A percentile compares a stretch with the other conserved stretches of the same genome.
These are phyloP conservation scores for Nakaseomyces sp. DNA, from an alignment of 1,139 yeast genomes.

Conservation along the genomic window DNA sequence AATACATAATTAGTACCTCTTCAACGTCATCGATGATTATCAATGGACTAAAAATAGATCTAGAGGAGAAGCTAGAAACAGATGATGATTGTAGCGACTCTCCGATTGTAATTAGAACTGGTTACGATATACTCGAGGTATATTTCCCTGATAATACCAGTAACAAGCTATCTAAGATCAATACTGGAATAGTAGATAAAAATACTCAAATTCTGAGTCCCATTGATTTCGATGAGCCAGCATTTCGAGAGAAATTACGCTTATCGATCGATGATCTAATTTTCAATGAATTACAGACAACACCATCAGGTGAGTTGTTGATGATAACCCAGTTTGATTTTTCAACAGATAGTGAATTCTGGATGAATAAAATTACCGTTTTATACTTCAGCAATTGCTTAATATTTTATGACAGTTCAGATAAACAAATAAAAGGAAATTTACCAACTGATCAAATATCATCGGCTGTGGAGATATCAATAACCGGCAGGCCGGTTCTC, in stretches of 20 bases:
- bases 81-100: background rate
- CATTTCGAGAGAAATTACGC: background rate
- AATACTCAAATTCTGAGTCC: background rate
- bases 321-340: constrained; percentile 15
- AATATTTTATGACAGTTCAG: constrained; percentile 17
- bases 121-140: background rate
- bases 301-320: constrained; percentile 10
- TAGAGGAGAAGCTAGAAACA: constrained; percentile 1
- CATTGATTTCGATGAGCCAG: background rate
- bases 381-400: constrained; percentile 15
- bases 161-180: background rate
- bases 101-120: background rate
- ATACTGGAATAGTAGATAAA: background rate
- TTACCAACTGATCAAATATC: constrained; percentile 20
- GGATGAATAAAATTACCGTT: constrained; percentile 16
- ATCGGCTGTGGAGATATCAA: constrained; percentile 11
- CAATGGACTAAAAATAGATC: constrained; percentile 1
- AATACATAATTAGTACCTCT: background rate
- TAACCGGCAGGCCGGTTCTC: constrained; percentile 12
- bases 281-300: background rate
- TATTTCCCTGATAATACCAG: background rate
- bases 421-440: constrained; percentile 18
- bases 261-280: background rate
- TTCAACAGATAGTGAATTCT: constrained; percentile 25
- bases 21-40: background rate